These are phyloP conservation scores for Trametes pubescens DNA, from an alignment of 1,284 basidiomycete species.

Conservation along the genomic window DNA sequence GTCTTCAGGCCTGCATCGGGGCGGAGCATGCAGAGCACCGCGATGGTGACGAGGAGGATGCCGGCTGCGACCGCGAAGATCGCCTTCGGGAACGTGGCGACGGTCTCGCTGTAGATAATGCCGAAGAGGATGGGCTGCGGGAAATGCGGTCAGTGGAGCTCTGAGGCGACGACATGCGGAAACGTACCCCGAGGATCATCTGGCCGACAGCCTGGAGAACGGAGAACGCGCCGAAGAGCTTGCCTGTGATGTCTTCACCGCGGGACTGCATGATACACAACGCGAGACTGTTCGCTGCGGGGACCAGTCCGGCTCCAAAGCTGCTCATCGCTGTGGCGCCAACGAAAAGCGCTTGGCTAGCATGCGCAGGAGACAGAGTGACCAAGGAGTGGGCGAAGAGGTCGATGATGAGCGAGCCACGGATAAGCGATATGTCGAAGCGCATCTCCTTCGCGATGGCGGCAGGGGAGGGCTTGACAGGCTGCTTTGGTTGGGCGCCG, in stretches of 20 bases:
- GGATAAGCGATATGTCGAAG: conserved; percentile 72
- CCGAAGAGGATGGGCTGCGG: conserved; percentile 74
- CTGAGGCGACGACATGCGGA: conserved; percentile 7
- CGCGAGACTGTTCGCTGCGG: conserved; percentile 75
- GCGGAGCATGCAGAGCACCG: conserved; percentile 59
- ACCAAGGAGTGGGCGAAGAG: conserved; percentile 70
- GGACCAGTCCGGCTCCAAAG: conserved; percentile 67
- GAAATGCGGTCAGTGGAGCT: background rate
- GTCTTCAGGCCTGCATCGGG: conserved; percentile 45
- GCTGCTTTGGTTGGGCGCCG: conserved; percentile 34
- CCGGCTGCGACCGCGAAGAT: conserved; percentile 67
- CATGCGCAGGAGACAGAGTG: conserved; percentile 52
- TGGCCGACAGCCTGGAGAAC: conserved; percentile 70
- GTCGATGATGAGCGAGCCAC: conserved; percentile 69
- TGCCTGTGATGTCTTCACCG: conserved; percentile 51
- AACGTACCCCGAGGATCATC: conserved; percentile 72
- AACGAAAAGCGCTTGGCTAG: conserved; percentile 49
- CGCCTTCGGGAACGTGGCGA: conserved; percentile 69
- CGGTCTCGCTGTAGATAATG: conserved; percentile 70
- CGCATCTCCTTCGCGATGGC: conserved; percentile 68
- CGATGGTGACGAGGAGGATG: conserved; percentile 57
- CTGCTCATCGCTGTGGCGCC: conserved; percentile 67
- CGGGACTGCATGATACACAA: conserved; percentile 69
- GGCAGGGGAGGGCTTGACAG: conserved; percentile 52
- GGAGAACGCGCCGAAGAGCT: conserved; percentile 73